Base-by-base conservation (phyloP, 495 filamentous ascomycete genomes). In the Xylaria palmicola region DNA sequence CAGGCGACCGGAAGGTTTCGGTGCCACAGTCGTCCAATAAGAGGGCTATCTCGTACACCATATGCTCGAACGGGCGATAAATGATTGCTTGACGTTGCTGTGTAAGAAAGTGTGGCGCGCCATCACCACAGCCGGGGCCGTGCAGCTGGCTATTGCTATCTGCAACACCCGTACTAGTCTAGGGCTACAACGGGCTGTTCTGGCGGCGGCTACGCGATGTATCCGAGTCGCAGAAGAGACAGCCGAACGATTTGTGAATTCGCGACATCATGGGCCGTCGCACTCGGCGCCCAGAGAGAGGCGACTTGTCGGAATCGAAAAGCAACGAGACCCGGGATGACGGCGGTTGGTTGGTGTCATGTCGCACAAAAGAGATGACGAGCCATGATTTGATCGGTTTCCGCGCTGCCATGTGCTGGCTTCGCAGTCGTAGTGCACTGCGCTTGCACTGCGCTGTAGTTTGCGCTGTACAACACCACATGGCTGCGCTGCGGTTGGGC, bases 401-500 rank as follows among this genome's bases (percentile, higher is more conserved):
- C 27, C 27, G 32, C 44, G 55, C 43, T 45, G 48, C 26, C 48
- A 19, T 53, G 49, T 52, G 8, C 39, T 17, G 15, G 29, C 30
- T 54, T 40, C 41, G 30, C 49, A 7, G 29, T 40, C 58, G 15
- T 13, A 54, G 29, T 20, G 58, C n/a, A n/a, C n/a, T n/a, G n/a
- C n/a, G n/a, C n/a, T n/a, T n/a, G n/a, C n/a, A n/a, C n/a, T n/a
- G n/a, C 49, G 59, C 59, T 48, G 19, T 10, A 37, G 19, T 29
- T 36, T 27, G 41, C 59, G 49, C 49, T 22, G 49, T 32, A 36
- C 40, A 40, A 61, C 50, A 53, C 50, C 50, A 45, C 50, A 54
- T 61, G 39, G 59, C 59, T 40, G 40, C 49, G 59, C 59, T 40
- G 40, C 59, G 26, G 59, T 44, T 44, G 49, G 59, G 59, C 59